phyloP scores from a whole-genome alignment of 148 eudicot species.

The Euryodendron excelsum region DNA sequence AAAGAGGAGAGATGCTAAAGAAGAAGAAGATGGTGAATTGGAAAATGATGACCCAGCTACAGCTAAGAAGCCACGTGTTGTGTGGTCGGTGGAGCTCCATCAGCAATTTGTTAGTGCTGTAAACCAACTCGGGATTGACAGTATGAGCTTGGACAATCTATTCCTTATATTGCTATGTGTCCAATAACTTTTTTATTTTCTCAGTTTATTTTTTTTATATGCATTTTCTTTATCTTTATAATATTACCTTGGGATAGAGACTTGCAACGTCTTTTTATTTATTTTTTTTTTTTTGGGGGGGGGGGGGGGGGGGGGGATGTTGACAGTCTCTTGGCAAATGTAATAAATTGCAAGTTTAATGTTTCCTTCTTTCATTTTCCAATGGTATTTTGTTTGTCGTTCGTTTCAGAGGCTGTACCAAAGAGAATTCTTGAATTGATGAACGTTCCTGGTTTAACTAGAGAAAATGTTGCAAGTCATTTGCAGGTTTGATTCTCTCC shows the following conservation, averaged over 20 bases:
- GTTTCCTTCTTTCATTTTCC: neutral
- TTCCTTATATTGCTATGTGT: neutral
- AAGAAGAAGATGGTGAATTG: slow-evolving; percentile 43
- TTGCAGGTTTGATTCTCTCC: slow-evolving; percentile 43
- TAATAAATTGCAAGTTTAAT: neutral
- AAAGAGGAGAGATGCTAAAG: slow-evolving; percentile 47
- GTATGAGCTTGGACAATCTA: slow-evolving; percentile 34
- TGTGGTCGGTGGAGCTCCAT: slow-evolving; percentile 71
- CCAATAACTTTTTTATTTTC: neutral
- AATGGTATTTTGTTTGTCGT: slow-evolving; percentile 6
- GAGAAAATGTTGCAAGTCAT: slow-evolving; percentile 72
- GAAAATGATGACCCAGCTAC: slow-evolving; percentile 48
- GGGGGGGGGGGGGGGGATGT: no score
- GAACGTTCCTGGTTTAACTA: slow-evolving; percentile 59
- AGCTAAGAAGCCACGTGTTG: slow-evolving; percentile 60
- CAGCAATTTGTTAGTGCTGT: slow-evolving; percentile 68
- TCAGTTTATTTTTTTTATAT: no score
- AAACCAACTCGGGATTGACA: slow-evolving; percentile 61
- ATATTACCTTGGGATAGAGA: neutral
- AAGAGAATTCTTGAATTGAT: slow-evolving; percentile 55
- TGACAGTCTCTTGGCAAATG: no score
- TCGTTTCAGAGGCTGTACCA: slow-evolving; percentile 24
- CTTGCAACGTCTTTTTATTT: no score
- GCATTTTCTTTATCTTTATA: no score
- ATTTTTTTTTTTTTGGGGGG: no score